Percentiles rank a stretch among this genome's conserved stretches.
phyloP scores from a whole-genome alignment of 2,329 filamentous ascomycete genomes.

The Hawksworthiomyces lignivorus region DNA sequence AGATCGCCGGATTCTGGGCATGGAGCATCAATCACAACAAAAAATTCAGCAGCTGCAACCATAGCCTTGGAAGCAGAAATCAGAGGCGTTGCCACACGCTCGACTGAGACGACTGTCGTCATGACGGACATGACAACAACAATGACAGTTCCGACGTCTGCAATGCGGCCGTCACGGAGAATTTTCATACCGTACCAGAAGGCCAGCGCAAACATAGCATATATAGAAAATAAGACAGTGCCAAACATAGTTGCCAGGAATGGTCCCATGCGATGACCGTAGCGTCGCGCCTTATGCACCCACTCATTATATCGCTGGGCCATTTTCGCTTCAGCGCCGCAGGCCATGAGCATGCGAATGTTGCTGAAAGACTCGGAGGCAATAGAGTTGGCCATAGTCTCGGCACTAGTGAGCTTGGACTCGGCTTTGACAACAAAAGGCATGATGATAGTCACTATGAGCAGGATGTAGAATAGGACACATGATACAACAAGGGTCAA shows the following conservation, averaged over 20 bases:
- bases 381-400: constrained; percentile 50
- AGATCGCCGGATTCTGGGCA: constrained; percentile 32
- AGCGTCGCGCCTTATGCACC: constrained; percentile 44
- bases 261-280: constrained; percentile 42
- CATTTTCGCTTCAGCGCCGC: constrained; percentile 51
- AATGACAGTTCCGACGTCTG: constrained; percentile 45
- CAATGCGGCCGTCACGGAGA: constrained; percentile 36
- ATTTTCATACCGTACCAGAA: constrained; percentile 58
- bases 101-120: constrained; percentile 48
- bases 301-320: constrained; percentile 45
- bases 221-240: constrained; percentile 47
- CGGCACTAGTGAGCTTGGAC: constrained; percentile 38
- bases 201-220: constrained; percentile 44
- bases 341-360: constrained; percentile 56
- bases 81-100: constrained; percentile 49
- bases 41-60: constrained; percentile 51
- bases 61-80: constrained; percentile 51
- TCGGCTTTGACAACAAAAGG: constrained; percentile 50
- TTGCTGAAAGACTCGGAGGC: constrained; percentile 54
- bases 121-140: constrained; percentile 52
- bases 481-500: constrained; percentile 52
- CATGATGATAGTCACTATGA: constrained; percentile 40
- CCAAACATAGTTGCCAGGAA: constrained; percentile 46
- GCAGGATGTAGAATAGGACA: constrained; percentile 46
- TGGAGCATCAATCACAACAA: constrained; percentile 43